A percentile compares a stretch with the other conserved stretches of the same genome.
Evolutionary conservation across 2,329 filamentous ascomycete species (phyloP).

Genomic region (Fusarium foetens): DNA sequence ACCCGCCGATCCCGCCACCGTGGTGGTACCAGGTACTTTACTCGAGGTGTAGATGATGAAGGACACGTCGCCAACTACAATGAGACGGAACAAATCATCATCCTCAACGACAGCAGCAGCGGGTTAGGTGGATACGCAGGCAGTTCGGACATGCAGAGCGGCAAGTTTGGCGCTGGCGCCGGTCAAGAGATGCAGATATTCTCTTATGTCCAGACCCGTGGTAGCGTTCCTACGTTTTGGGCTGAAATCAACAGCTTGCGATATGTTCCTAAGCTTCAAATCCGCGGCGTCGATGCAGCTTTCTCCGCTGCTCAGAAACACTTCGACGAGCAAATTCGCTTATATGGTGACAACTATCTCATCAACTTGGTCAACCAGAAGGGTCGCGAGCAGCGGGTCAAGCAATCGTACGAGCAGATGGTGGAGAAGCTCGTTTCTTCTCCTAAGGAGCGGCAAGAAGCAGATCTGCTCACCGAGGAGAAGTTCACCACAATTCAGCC

Average conservation of each 20-base stretch:
- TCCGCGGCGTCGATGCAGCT: conserved; percentile 85
- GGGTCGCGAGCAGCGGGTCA: conserved; percentile 87
- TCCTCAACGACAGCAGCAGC: conserved; percentile 83
- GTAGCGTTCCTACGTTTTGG: conserved; percentile 96
- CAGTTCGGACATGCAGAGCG: conserved; percentile 78
- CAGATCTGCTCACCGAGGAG: conserved; percentile 75
- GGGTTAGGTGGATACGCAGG: conserved; percentile 84
- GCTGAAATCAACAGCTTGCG: conserved; percentile 92
- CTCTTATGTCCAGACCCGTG: conserved; percentile 95
- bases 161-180: conserved; percentile 67
- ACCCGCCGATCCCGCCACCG: conserved; percentile 89
- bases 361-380: conserved; percentile 98
- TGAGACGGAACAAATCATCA: conserved; percentile 92
- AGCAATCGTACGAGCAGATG: conserved; percentile 93
- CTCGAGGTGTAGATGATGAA: conserved; percentile 90
- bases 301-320: conserved; percentile 83
- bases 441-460: conserved; percentile 72
- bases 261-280: conserved; percentile 90
- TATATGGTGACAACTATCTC: conserved; percentile 97
- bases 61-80: conserved; percentile 99
- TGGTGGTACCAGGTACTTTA: conserved; percentile 93
- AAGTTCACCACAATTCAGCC: conserved; percentile 83
- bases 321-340: conserved; percentile 90
- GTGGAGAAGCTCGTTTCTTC: conserved; percentile 78
- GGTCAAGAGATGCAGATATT: conserved; percentile 86